Base-by-base conservation (phyloP, 169 alveolate species). In the Ichthyophthirius multifiliis region DNA sequence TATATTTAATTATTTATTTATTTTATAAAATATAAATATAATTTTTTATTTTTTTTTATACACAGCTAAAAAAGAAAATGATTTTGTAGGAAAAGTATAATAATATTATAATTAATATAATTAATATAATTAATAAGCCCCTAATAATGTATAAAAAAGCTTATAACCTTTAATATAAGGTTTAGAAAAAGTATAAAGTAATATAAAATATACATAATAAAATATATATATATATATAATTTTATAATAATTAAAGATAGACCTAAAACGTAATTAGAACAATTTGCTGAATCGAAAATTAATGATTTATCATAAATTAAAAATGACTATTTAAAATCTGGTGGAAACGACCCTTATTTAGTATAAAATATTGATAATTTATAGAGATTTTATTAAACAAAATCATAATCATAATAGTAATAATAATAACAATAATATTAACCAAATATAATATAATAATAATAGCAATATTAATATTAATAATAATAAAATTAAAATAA, bases 301-400 rank as follows among this genome's bases (percentile, higher is more conserved):
- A 13, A 34, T 5, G 77, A 87, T 35, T 65, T 87, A 13, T n/a
- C 73, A 30, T 47, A 35, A 1, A 23, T 87, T 15, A 87, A 71
- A 43, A 75, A 82, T n/a, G 87, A 82, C 7, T 87, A 78, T 30
- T 18, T 83, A 12, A 20, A 37, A 6, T 46, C 75, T 5, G 92
- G 92, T 9, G 92, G 92, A 18, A 79, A 65, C 5, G 92, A 87
- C 43, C 87, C 83, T 31, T 71, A 87, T 7, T 87, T 87, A 44
- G 3, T 87, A 0, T 23, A 43, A 7, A 48, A 83, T 18, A 71
- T 86, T 13, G 71, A 76, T 35, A 85, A 86, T 65, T 41, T 86
- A 35, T 31, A 86, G 35, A 65, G 77, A 34, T 82, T 86, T 31
- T 27, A 82, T 13, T 7, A 63, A 43, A 74, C 39, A n/a, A n/a